These are phyloP conservation scores for Ophiosphaerella korrae DNA, from an alignment of 2,329 filamentous ascomycete species.

Conservation along the genomic window DNA sequence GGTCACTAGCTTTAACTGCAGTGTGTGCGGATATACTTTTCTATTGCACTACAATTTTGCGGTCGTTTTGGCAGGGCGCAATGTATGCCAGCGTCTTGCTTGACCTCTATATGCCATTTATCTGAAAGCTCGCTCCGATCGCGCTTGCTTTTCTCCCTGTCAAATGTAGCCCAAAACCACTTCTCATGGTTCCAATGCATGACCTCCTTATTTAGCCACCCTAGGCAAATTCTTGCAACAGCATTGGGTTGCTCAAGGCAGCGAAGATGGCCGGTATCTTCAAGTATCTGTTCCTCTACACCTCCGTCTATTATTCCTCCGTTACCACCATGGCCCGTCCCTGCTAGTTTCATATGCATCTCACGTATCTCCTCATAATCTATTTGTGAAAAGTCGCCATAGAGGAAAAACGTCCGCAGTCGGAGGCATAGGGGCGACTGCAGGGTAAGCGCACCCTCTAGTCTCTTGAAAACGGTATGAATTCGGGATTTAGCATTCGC, in stretches of 20 bases:
- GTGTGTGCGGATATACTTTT: too few relatives aligned
- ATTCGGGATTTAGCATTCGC: conserved; percentile 15
- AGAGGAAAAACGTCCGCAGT: conserved; percentile 14
- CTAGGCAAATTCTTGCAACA: conserved; percentile 6
- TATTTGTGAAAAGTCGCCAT: conserved; percentile 19
- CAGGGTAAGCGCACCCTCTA: conserved; percentile 5
- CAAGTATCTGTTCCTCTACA: conserved; percentile 10
- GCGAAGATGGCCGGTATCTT: conserved; percentile 14
- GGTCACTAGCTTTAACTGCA: too few relatives aligned
- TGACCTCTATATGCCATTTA: conserved; percentile 15
- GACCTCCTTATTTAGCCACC: conserved; percentile 20
- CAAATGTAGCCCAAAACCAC: conserved; percentile 13
- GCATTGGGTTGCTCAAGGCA: conserved; percentile 16
- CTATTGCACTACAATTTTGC: too few relatives aligned
- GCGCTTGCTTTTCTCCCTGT: conserved; percentile 21
- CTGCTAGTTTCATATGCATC: conserved; percentile 5
- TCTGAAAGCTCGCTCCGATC: conserved; percentile 16
- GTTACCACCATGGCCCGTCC: conserved; percentile 16
- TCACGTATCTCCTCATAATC: conserved; percentile 14
- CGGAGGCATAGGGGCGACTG: conserved; percentile 11
- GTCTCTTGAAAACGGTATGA: conserved; percentile 9
- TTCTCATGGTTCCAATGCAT: conserved; percentile 18
- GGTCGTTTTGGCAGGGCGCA: too few relatives aligned
- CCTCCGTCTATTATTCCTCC: conserved; percentile 16
- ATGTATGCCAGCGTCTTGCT: conserved; percentile 3